These are phyloP conservation scores for Glycine latifolia DNA, from an alignment of 306 rosid species.

Conservation along the genomic window DNA sequence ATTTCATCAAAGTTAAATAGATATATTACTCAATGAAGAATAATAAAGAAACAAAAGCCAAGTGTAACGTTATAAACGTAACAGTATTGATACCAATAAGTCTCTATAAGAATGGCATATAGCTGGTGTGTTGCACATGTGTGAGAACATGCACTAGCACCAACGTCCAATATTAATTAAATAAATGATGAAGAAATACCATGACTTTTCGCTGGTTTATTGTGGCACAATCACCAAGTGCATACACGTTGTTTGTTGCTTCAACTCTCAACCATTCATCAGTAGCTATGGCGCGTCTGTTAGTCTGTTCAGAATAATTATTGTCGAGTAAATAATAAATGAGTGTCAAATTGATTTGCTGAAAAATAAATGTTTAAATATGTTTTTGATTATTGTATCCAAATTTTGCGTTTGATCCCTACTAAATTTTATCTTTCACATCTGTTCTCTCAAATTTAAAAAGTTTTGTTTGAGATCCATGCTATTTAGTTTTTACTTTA, in stretches of 20 bases:
- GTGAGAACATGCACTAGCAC: background rate
- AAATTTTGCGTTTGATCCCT: too few species aligned
- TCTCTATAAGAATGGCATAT: slow-evolving; percentile 31
- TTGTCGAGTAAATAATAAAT: slow-evolving; percentile 27
- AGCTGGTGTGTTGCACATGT: slow-evolving; percentile 9
- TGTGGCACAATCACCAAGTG: slow-evolving; percentile 96
- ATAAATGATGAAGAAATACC: slow-evolving; percentile 58
- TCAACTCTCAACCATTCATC: slow-evolving; percentile 99
- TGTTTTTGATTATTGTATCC: too few species aligned
- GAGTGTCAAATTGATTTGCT: background rate
- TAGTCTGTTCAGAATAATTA: slow-evolving; percentile 61
- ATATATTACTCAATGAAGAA: slow-evolving; percentile 14
- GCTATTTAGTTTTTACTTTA: too few species aligned
- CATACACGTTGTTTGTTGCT: slow-evolving; percentile 78
- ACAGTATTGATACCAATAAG: background rate
- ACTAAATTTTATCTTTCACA: too few species aligned
- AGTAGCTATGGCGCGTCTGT: slow-evolving; percentile 89
- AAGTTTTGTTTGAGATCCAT: too few species aligned
- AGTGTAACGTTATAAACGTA: background rate
- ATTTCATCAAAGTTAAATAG: slow-evolving; percentile 10
- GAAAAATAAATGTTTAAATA: background rate
- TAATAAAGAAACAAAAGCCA: background rate
- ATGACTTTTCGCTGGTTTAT: slow-evolving; percentile 97
- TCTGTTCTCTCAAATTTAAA: too few species aligned
- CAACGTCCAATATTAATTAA: slow-evolving; percentile 19